Conservation (phyloP, 345 rosid genomes). For the Trapa incisa region DNA sequence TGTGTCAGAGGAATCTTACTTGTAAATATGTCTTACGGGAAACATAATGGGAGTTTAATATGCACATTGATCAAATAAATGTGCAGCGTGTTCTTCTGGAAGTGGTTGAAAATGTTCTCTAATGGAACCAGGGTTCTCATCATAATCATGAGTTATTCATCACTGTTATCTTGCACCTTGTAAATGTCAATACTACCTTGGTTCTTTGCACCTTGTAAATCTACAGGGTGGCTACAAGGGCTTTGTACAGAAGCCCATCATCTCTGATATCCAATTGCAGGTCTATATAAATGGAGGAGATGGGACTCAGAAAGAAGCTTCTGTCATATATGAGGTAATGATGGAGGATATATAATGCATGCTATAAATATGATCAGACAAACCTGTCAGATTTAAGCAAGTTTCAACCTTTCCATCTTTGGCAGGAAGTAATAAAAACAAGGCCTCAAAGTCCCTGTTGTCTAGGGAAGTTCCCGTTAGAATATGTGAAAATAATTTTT, state of each 20-base stretch:
- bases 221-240: constrained; percentile 36
- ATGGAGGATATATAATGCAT: too few relatives aligned
- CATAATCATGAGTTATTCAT: background rate
- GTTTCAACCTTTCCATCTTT: too few relatives aligned
- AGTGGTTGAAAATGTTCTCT: background rate
- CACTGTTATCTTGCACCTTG: background rate
- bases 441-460: too few relatives aligned
- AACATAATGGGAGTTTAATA: background rate
- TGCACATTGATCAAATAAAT: background rate
- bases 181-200: background rate
- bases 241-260: constrained; percentile 23
- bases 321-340: constrained; percentile 50
- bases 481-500: background rate
- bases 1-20: background rate
- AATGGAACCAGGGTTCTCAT: background rate
- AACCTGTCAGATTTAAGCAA: too few relatives aligned
- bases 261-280: constrained; percentile 16
- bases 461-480: too few relatives aligned
- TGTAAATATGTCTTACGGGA: background rate
- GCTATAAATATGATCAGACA: too few relatives aligned
- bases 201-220: background rate
- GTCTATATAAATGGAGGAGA: constrained; percentile 82
- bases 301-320: constrained; percentile 73
- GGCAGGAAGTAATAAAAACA: too few relatives aligned
- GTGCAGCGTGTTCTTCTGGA: background rate